A percentile compares a stretch with the other conserved stretches of the same genome.
These are phyloP conservation scores for Phytopythium litorale DNA, from an alignment of 352 stramenopile species.

Conservation along the genomic window DNA sequence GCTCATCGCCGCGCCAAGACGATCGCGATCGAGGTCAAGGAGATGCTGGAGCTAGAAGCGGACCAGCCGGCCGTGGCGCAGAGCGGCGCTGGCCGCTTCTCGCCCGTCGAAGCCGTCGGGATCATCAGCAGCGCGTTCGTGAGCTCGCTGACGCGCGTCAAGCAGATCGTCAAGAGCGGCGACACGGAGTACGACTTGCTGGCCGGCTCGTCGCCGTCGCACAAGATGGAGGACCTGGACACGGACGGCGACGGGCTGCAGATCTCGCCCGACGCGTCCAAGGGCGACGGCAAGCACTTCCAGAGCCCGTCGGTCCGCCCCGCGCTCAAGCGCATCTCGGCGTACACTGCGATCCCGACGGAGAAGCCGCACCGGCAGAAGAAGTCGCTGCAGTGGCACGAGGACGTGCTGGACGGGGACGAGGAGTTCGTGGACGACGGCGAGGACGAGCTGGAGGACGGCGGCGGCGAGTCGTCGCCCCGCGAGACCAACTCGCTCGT, in stretches of 20 bases:
- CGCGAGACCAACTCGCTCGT: conserved; percentile 57
- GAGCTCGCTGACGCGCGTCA: conserved; percentile 54
- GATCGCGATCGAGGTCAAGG: conserved; percentile 72
- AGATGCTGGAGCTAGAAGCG: conserved; percentile 52
- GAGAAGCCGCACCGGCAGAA: conserved; percentile 43
- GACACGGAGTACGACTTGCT: conserved; percentile 77
- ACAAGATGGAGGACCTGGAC: conserved; percentile 70
- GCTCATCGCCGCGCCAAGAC: conserved; percentile 69
- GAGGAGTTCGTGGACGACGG: conserved; percentile 76
- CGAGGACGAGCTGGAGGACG: conserved; percentile 17
- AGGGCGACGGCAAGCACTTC: conserved; percentile 62
- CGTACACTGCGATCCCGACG: conserved; percentile 52
- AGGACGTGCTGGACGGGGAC: conserved; percentile 72
- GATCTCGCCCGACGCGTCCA: conserved; percentile 63
- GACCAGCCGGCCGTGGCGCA: conserved; percentile 7
- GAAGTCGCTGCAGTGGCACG: conserved; percentile 63
- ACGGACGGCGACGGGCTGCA: conserved; percentile 81
- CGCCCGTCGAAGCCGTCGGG: conserved; percentile 46
- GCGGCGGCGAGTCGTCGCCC: conserved; percentile 1
- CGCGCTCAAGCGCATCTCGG: conserved; percentile 76
- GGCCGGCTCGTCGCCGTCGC: conserved; percentile 38
- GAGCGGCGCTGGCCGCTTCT: conserved; percentile 33
- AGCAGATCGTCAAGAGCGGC: conserved; percentile 44
- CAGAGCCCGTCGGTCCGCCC: conserved; percentile 39
- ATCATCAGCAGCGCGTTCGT: conserved; percentile 65